A percentile compares a stretch with the other conserved stretches of the same genome.
Conservation (phyloP, 2,329 filamentous ascomycete genomes). For the Diaporthe australafricana region DNA sequence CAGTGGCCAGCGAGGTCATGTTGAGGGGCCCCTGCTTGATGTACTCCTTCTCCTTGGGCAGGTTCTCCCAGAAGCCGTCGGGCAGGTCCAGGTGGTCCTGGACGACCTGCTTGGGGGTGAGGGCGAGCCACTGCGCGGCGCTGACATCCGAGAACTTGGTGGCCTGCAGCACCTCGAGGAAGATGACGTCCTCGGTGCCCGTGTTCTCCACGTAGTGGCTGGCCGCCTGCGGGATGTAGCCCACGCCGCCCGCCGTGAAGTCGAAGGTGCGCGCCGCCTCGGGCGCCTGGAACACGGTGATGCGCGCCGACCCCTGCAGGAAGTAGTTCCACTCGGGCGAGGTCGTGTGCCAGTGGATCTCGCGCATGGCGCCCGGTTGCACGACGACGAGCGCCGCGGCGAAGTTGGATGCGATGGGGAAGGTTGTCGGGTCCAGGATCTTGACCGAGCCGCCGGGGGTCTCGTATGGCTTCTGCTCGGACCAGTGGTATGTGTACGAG, state of each 20-base stretch:
- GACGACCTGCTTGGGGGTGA: slow-evolving; percentile 69
- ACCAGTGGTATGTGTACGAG: slow-evolving; percentile 64
- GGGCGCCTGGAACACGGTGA: slow-evolving; percentile 67
- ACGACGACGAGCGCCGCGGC: slow-evolving; percentile 68
- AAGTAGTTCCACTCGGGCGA: slow-evolving; percentile 73
- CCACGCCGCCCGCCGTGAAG: slow-evolving; percentile 69
- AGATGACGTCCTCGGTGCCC: slow-evolving; percentile 66
- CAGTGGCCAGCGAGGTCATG: slow-evolving; percentile 35
- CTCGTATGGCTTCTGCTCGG: slow-evolving; percentile 60
- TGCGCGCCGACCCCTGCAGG: slow-evolving; percentile 64
- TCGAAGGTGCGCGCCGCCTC: slow-evolving; percentile 65
- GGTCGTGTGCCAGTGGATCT: slow-evolving; percentile 72
- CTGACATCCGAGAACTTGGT: slow-evolving; percentile 64
- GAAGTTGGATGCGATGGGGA: slow-evolving; percentile 67
- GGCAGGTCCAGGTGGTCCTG: slow-evolving; percentile 63
- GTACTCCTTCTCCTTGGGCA: slow-evolving; percentile 57
- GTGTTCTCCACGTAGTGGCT: slow-evolving; percentile 73
- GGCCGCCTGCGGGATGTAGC: slow-evolving; percentile 65
- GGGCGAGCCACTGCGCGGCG: slow-evolving; percentile 68
- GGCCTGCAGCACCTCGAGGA: slow-evolving; percentile 70
- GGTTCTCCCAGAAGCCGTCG: slow-evolving; percentile 49
- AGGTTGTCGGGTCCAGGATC: slow-evolving; percentile 67
- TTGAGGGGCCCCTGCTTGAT: slow-evolving; percentile 50
- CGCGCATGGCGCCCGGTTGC: slow-evolving; percentile 72
- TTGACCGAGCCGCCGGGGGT: slow-evolving; percentile 70